Conservation (phyloP, 2,329 filamentous ascomycete genomes). For the Tolypocladium pustulatum region DNA sequence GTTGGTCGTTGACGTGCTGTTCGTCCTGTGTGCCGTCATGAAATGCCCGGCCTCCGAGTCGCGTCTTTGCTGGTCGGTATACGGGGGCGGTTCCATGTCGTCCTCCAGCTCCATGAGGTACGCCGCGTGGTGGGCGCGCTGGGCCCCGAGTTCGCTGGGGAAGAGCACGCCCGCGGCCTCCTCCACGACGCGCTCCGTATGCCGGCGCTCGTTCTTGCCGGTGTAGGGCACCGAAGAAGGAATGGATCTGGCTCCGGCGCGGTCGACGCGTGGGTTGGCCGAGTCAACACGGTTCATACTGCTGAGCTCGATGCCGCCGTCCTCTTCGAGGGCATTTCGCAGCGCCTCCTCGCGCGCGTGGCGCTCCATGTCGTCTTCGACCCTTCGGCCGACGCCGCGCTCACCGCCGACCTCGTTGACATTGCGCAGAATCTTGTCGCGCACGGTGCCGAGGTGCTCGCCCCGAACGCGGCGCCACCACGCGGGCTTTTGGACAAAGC, state of each 20-base stretch:
- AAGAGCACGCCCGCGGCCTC: slow-evolving; percentile 37
- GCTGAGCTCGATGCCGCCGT: slow-evolving; percentile 29
- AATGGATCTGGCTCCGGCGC: slow-evolving; percentile 17
- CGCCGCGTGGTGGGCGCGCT: slow-evolving; percentile 22
- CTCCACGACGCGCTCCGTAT: slow-evolving; percentile 32
- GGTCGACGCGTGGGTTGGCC: slow-evolving; percentile 19
- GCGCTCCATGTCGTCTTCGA: slow-evolving; percentile 29
- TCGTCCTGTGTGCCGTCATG: slow-evolving; percentile 27
- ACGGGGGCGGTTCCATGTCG: slow-evolving; percentile 30
- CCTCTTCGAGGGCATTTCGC: slow-evolving; percentile 13
- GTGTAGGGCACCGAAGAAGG: slow-evolving; percentile 19
- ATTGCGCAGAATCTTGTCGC: slow-evolving; percentile 43
- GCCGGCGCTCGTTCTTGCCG: slow-evolving; percentile 33
- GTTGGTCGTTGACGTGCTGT: slow-evolving; percentile 34
- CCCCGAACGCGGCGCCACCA: slow-evolving; percentile 54
- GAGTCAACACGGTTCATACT: slow-evolving; percentile 11
- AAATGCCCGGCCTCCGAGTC: slow-evolving; percentile 12
- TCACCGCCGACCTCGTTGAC: slow-evolving; percentile 44
- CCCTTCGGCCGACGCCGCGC: slow-evolving; percentile 29
- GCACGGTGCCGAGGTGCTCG: slow-evolving; percentile 32
- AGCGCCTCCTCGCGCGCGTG: slow-evolving; percentile 20
- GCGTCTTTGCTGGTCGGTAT: slow-evolving; percentile 17
- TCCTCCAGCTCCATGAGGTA: slow-evolving; percentile 28
- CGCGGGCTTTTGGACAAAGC: slow-evolving; percentile 47
- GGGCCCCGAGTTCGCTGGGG: slow-evolving; percentile 25